Conservation (phyloP, 768 basidiomycete genomes). For the Kwoniella sp. region DNA sequence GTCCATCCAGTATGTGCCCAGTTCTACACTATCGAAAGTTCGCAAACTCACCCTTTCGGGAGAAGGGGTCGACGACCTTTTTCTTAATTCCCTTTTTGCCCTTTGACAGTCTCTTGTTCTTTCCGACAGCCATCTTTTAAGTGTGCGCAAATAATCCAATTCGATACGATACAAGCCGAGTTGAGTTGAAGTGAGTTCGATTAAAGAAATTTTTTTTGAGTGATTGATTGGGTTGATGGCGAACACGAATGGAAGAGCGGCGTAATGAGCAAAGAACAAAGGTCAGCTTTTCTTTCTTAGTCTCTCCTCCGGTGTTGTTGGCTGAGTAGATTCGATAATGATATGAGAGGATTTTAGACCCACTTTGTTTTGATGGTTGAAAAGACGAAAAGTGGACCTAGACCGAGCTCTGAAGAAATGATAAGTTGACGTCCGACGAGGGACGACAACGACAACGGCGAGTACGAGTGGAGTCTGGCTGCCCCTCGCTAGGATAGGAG, state of each 20-base stretch:
- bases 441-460: too few relatives aligned
- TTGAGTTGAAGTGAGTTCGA: conserved; percentile 8
- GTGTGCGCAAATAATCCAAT: background rate
- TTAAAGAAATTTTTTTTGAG: too few relatives aligned
- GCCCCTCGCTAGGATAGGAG: too few relatives aligned
- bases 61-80: conserved; percentile 99
- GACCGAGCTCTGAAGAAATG: background rate
- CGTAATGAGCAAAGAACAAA: background rate
- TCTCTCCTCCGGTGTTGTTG: too few relatives aligned
- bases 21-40: too few relatives aligned
- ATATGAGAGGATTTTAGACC: background rate
- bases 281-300: background rate
- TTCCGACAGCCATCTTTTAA: conserved; percentile 55
- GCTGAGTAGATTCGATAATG: too few relatives aligned
- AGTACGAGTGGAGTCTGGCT: too few relatives aligned
- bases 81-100: conserved; percentile 79
- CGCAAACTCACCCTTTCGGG: conserved; percentile 81
- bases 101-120: conserved; percentile 74
- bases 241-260: conserved; percentile 2
- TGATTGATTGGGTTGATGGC: too few relatives aligned
- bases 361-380: conserved; percentile 3
- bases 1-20: too few relatives aligned
- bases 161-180: background rate
- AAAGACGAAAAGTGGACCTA: background rate
- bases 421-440: background rate